Evolutionary conservation across 495 filamentous ascomycete species (phyloP).

Genomic region (Wilcoxina mikolae): DNA sequence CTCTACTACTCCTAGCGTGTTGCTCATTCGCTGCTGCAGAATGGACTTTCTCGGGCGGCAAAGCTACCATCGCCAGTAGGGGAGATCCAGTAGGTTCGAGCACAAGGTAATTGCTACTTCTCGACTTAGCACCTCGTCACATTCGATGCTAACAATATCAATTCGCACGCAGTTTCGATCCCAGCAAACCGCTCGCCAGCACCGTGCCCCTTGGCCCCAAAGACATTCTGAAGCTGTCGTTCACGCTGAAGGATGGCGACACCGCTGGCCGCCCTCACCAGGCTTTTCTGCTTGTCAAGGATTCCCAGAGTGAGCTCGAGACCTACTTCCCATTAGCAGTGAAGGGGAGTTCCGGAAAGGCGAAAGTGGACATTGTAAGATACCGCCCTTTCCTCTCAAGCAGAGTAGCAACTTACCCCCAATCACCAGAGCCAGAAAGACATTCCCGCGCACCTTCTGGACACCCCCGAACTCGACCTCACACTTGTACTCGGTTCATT

Average conservation of each 20-base stretch:
- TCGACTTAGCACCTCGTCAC: background rate
- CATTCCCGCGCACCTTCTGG: constrained; percentile 68
- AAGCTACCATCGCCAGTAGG: constrained; percentile 1
- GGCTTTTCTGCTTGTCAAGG: constrained; percentile 71
- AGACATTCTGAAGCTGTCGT: constrained; percentile 65
- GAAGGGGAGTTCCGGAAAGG: constrained; percentile 54
- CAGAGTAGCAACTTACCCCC: background rate
- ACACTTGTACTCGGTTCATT: constrained; percentile 77
- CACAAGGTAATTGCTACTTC: background rate
- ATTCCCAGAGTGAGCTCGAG: constrained; percentile 60
- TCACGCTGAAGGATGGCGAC: constrained; percentile 66
- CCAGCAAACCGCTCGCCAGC: constrained; percentile 46
- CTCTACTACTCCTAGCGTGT: background rate
- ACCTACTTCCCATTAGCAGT: constrained; percentile 75
- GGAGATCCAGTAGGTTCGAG: constrained; percentile 3
- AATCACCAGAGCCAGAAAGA: constrained; percentile 64
- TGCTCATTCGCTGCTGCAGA: background rate
- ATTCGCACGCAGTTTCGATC: constrained; percentile 45
- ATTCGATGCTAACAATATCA: background rate
- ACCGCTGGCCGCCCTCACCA: constrained; percentile 77
- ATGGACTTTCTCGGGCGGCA: constrained; percentile 6
- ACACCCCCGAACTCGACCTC: constrained; percentile 52
- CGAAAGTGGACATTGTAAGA: constrained; percentile 60
- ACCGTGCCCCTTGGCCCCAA: constrained; percentile 48
- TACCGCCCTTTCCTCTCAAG: background rate